Conservation (phyloP, 2,329 filamentous ascomycete species). For the Fusarium globosum region DNA sequence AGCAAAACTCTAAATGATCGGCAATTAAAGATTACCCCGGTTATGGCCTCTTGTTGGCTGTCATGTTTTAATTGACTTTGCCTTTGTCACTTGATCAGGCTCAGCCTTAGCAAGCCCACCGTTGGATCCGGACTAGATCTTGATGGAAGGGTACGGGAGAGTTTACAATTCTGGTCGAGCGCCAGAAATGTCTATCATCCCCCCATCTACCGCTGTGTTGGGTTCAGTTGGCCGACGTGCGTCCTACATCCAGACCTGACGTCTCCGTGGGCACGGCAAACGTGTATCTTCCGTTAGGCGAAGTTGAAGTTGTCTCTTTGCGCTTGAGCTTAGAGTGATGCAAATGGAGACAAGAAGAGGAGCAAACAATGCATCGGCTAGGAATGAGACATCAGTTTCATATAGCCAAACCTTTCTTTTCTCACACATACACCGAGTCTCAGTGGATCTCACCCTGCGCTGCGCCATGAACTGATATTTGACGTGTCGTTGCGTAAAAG, state of each 20-base stretch:
- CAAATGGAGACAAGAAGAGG: background rate
- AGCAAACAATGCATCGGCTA: background rate
- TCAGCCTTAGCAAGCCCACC: constrained; percentile 10
- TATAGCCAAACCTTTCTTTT: background rate
- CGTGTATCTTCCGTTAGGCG: background rate
- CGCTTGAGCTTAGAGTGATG: background rate
- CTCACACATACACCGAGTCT: background rate
- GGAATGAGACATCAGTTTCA: constrained; percentile 9
- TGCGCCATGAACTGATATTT: constrained; percentile 24
- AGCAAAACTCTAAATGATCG: background rate
- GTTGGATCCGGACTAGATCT: background rate
- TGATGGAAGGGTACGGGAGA: background rate
- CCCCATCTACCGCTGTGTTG: background rate
- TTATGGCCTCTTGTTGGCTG: background rate
- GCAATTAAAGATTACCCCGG: background rate
- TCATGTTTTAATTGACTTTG: constrained; percentile 5
- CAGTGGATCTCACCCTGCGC: background rate
- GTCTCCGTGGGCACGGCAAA: constrained; percentile 3
- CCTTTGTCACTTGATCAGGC: constrained; percentile 12
- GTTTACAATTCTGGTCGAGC: background rate
- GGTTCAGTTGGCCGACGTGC: background rate
- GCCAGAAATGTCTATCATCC: background rate
- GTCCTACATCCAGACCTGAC: background rate
- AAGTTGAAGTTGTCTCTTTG: constrained; percentile 16
- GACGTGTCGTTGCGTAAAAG: constrained; percentile 28